Percentiles rank a stretch among this genome's conserved stretches.
phyloP scores from a whole-genome alignment of 2,329 filamentous ascomycete species.

The Berkeleyomyces rouxiae region DNA sequence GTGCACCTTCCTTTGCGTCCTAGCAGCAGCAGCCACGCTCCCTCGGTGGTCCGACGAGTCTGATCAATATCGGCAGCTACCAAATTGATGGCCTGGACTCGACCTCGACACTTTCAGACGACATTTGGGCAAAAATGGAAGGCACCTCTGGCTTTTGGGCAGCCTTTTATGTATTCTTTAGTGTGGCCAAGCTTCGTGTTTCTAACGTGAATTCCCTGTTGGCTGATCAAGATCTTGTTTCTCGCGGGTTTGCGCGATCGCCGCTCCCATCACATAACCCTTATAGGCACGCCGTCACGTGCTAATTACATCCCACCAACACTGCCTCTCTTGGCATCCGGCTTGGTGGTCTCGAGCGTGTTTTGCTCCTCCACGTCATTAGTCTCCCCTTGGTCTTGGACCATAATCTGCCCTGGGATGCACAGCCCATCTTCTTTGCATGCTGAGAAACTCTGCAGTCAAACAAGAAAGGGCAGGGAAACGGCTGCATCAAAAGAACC shows the following conservation, averaged over 20 bases:
- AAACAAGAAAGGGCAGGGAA: background rate
- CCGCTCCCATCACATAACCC: too few species aligned
- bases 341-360: background rate
- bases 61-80: background rate
- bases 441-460: background rate
- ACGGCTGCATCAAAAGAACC: too few species aligned
- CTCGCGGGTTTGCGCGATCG: too few species aligned
- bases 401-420: background rate
- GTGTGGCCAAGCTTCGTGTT: too few species aligned
- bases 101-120: background rate
- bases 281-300: too few species aligned
- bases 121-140: background rate
- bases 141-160: background rate
- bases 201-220: too few species aligned
- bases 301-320: background rate
- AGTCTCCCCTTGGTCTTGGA: background rate
- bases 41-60: background rate
- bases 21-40: background rate
- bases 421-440: background rate
- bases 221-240: too few species aligned
- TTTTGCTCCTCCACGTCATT: conserved; percentile 1
- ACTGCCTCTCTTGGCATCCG: background rate
- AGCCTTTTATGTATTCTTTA: background rate
- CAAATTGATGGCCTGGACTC: background rate
- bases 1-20: background rate